Base-by-base conservation (phyloP, 2,329 filamentous ascomycete genomes). In the Stachybotrys chartarum region DNA sequence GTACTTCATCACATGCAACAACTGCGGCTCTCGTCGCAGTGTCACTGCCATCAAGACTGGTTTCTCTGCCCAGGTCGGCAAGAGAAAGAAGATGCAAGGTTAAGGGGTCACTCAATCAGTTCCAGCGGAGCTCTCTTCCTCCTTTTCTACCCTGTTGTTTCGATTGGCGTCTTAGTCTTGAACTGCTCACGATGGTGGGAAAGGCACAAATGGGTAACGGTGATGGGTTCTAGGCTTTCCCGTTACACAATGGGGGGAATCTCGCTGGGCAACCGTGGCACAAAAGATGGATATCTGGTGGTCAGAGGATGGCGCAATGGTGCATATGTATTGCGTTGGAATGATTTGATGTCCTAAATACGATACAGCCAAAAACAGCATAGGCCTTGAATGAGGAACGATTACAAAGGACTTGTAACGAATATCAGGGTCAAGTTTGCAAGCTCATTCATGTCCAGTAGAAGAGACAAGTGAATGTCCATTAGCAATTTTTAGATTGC, bases 41-140 rank as follows among this genome's bases (percentile, higher is more conserved):
- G 93, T 97, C 72, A 91, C 91, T 58, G 92, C 94, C 64, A 99
- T 99, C 88, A 99, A 99, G 87, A 96, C 91, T 59, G 94, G 94
- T 91, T 99, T 99, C 91, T 95, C 92, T 69, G 94, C 94, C 75
- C 94, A 97, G 78, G 90, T 99, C 75, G 94, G 94, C 74, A 97
- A 97, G 88, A 88, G 94, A 83, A 94, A 86, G 82, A 95, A 95
- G 84, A 88, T 91, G 79, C 84, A 90, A 75, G 88, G 82, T 75
- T 95, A 91, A 81, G 60, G 10, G 10, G 14, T 10, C 35, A 42
- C 35, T 14, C 35, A 14, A 10, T 14, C 35, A 42, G 14, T 14
- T 42, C 35, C 35, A 42, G 35, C 35, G 35, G 35, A 42, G 35
- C 5, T 14, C 35, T 14, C 35, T 42, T 14, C 35, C 35, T 10